These are phyloP conservation scores for Thalassiosira hispida DNA, from an alignment of 352 stramenopile genomes.

Conservation along the genomic window DNA sequence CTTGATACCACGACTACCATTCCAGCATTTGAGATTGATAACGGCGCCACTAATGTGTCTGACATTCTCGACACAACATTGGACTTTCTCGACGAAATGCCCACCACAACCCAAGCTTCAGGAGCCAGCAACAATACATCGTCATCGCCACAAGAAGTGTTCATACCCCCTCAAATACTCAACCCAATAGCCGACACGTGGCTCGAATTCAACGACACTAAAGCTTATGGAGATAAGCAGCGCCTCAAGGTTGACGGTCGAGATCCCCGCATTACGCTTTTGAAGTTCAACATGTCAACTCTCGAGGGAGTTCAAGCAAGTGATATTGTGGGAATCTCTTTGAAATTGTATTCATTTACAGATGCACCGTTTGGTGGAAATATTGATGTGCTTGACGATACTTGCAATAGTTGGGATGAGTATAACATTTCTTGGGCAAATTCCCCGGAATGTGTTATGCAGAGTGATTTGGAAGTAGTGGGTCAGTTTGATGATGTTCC, in stretches of 20 bases:
- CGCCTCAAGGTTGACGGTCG: slow-evolving; percentile 8
- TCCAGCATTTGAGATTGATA: neutral
- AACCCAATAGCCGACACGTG: slow-evolving; percentile 8
- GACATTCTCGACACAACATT: neutral
- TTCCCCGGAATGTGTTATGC: slow-evolving; percentile 18
- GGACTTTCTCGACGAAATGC: too few relatives aligned
- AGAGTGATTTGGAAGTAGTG: slow-evolving; percentile 4
- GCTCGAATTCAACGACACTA: slow-evolving; percentile 3
- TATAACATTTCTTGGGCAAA: slow-evolving; percentile 13
- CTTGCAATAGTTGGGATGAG: slow-evolving; percentile 32
- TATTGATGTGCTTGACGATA: slow-evolving; percentile 18
- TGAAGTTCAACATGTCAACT: slow-evolving; percentile 12
- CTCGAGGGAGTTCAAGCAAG: neutral
- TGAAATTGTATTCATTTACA: slow-evolving; percentile 22
- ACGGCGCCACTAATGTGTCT: neutral
- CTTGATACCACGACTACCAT: neutral
- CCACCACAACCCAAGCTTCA: neutral
- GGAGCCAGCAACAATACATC: too few relatives aligned
- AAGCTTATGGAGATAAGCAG: neutral
- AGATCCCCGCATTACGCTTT: neutral
- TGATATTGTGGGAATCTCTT: slow-evolving; percentile 1
- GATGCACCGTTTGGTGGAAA: slow-evolving; percentile 15
- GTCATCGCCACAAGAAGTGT: neutral
- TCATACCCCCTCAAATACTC: neutral
- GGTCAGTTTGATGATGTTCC: slow-evolving; percentile 14